Evolutionary conservation across 2,329 filamentous ascomycete genomes (phyloP).

Genomic region (Colletotrichum brevisporum): DNA sequence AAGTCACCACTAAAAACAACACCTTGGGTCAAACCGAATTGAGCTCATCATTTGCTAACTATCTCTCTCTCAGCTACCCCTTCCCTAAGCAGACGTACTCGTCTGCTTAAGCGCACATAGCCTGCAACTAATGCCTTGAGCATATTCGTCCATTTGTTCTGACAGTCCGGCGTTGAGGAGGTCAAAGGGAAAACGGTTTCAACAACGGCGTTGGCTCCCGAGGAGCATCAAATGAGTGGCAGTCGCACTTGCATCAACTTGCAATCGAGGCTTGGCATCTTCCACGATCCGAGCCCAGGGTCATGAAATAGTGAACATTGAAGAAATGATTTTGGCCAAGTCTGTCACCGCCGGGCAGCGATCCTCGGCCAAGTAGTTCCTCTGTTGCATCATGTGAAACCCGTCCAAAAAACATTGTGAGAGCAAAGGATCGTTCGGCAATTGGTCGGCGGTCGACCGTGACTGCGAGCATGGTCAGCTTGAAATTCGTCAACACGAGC

Average conservation of each 20-base stretch:
- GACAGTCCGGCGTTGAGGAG: constrained; percentile 59
- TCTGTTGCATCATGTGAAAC: constrained; percentile 31
- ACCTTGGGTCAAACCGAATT: not conserved
- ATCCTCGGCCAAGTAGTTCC: constrained; percentile 17
- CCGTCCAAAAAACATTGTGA: constrained; percentile 27
- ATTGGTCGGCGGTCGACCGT: constrained; percentile 8
- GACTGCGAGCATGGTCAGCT: constrained; percentile 14
- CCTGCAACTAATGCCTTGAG: constrained; percentile 40
- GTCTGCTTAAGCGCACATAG: constrained; percentile 52
- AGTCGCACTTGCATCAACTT: constrained; percentile 44
- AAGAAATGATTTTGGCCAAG: constrained; percentile 22
- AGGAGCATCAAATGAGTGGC: constrained; percentile 50
- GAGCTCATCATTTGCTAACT: constrained; percentile 37
- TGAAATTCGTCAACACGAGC: not conserved
- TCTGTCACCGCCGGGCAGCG: constrained; percentile 21
- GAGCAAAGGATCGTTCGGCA: constrained; percentile 25
- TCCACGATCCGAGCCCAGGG: constrained; percentile 55
- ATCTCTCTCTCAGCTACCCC: constrained; percentile 72
- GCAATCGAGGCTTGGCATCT: constrained; percentile 53
- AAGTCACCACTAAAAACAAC: constrained; percentile 61
- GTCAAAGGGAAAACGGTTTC: constrained; percentile 63
- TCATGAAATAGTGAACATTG: constrained; percentile 40
- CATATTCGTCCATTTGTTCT: constrained; percentile 35
- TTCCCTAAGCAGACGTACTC: constrained; percentile 85
- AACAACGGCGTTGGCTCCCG: constrained; percentile 64